Base-by-base conservation (phyloP, 768 basidiomycete genomes). In the Pleurotus tuoliensis region DNA sequence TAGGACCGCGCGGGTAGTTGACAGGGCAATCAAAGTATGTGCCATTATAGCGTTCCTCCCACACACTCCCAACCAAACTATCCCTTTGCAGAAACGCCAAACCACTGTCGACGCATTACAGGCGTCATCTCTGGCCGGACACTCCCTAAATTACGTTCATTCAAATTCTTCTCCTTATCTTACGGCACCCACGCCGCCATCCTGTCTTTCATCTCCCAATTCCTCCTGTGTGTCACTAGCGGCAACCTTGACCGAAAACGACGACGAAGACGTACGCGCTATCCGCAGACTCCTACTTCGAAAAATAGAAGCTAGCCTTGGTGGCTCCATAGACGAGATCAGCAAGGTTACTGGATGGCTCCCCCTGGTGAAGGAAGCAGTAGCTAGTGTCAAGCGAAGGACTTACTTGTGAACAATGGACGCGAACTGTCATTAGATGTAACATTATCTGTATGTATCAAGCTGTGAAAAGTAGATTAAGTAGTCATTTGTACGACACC, bases 221-320 rank as follows among this genome's bases (percentile, higher is more conserved):
- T 79, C 78, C 6, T 71, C 73, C n/a, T 64, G 71, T 47, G 57
- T 74, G n/a, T 82, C 86, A 3, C 64, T 82, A 27, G 72, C 80
- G 5, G 75, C 73, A 3, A 81, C 82, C 0, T 61, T 81, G 3
- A 77, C 77, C 1, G 80, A 80, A 47, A 71, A 77, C 38, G 84
- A 83, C 59, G 87, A 87, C 55, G 82, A 88, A 47, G 89, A 90
- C 58, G 78, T 76, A 9, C 78, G 80, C 37, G 75, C 77, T 24
- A 72, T 88, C 37, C 84, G 86, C 12, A 76, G 86, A 15, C 67
- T 91, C n/a, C 63, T 90, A 18, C 67, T 83, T 40, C 79, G 84
- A 46, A 89, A 88, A 70, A 79, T 90, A 54, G 82, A 85, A 39
- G 78, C 82, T 57, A 71, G 79, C 46, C 61, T 81, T 52, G 73